Base-by-base conservation (phyloP, 1,284 basidiomycete genomes). In the Amylostereum chailletii region DNA sequence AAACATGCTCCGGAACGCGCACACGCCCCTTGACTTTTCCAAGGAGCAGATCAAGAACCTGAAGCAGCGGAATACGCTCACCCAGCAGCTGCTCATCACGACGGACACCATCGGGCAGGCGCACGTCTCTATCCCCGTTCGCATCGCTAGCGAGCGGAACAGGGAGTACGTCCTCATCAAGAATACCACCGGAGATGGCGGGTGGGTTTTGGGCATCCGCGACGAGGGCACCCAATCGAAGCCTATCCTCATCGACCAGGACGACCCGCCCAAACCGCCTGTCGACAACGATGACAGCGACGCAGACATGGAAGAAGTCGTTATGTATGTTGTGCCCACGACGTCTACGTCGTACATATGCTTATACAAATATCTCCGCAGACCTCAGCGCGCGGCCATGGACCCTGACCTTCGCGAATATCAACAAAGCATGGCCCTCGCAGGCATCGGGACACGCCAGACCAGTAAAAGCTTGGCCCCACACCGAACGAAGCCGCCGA, bases 91-190 rank as follows among this genome's bases (percentile, higher is more conserved):
- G n/a, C 72, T 99, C 37, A 81, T 80, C 34, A 95, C 97, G 19
- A 97, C 94, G 2, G 94, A 98, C 68, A 90, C 75, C 55, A 92
- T 99, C 47, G 92, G 93, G 48, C 88, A 86, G 58, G 89, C 92
- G 0, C 81, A 93, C 62, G 77, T 96, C 45, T 84, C 86, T 1
- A 95, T 97, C 46, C 93, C 94, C 30, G 77, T 94, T 29, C 79
- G 95, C 27, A 91, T 99, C 51, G 95, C 95, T 0, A 92, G 92
- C 54, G 92, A 96, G 67, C 73, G 95, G 49, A 98, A 97, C 62
- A 85, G 82, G 61, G 85, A 97, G 66, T 99, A 99, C 65, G 75
- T 98, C 4, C 74, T 99, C 41, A 76, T 98, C 45, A 94, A 94
- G 72, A 94, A 94, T 56, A 85, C 90, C 59, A 81, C 82, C 26